Base-by-base conservation (phyloP, 23 red algal species). In the Gracilaria vermiculophylla region DNA sequence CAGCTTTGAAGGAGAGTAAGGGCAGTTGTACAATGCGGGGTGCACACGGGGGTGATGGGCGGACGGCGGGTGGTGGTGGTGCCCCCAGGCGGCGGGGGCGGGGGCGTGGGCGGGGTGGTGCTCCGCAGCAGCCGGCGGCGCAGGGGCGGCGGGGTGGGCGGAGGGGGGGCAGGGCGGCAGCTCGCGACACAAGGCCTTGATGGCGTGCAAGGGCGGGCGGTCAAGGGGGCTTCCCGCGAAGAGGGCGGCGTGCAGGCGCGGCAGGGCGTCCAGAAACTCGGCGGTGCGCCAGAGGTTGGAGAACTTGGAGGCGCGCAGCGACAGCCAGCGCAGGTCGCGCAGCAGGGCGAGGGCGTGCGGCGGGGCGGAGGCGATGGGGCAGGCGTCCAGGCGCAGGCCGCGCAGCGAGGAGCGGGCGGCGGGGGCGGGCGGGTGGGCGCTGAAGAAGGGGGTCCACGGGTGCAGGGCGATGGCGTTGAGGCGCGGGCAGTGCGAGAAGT, bases 221-320 rank as follows among this genome's bases (percentile, higher is more conserved):
- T 69, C 81, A 31, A 72, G 21, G 0, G 32, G 31, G 29, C 12
- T 69, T 36, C 81, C 84, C 6, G 44, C 35, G 43, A 88, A 43
- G 13, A 88, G 43, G 34, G 84, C 84, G 36, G 70, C 84, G 43
- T 54, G 32, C 7, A 88, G 69, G 25, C 21, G 55, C 1, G 69
- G 84, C n/a, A 88, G 37, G 15, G 35, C 47, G 3, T 62, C 69
- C 16, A 88, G 42, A 31, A 88, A 42, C 20, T 88, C 84, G 12
- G 84, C 48, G 27, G 50, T 50, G 39, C 84, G 43, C 84, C 84
- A 76, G 0, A 88, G 53, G 35, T 88, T 88, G 41, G 51, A 64
- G 28, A 88, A 76, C 62, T 52, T 43, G 29, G 84, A 53, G 40
- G n/a, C 39, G 40, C 84, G 84, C 65, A 88, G 84, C 15, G 84